Evolutionary conservation across 257 asterid genomes (phyloP).

Genomic region (Datura wrightii): DNA sequence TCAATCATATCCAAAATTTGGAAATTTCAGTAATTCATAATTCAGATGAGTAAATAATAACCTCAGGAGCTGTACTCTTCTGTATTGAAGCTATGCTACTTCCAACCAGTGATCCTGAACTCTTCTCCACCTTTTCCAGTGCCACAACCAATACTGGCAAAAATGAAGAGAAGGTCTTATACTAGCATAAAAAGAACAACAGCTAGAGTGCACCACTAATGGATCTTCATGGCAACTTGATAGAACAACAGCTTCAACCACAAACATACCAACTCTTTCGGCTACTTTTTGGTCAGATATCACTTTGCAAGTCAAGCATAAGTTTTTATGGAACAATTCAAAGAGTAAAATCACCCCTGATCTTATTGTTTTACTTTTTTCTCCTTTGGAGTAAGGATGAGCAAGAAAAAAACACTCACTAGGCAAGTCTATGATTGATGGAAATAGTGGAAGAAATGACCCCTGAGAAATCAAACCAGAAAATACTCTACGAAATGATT

Average conservation of each 20-base stretch:
- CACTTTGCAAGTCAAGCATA: conserved; percentile 24
- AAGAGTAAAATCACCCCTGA: conserved; percentile 19
- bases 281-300: not conserved
- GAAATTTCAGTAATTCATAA: conserved; percentile 14
- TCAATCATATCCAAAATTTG: conserved; percentile 33
- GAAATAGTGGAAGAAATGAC: conserved; percentile 80
- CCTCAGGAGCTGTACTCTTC: conserved; percentile 96
- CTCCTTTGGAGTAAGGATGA: not conserved
- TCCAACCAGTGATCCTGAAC: conserved; percentile 91
- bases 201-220: not conserved
- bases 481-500: conserved; percentile 56
- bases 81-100: conserved; percentile 92
- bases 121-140: conserved; percentile 84
- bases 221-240: conserved; percentile 4
- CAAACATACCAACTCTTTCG: not conserved
- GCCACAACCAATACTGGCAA: conserved; percentile 86
- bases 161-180: conserved; percentile 36
- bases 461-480: conserved; percentile 78
- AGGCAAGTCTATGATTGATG: conserved; percentile 81
- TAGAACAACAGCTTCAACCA: conserved; percentile 26
- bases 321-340: conserved; percentile 5
- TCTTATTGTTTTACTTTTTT: not conserved
- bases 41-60: conserved; percentile 44
- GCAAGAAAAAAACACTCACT: conserved; percentile 55
- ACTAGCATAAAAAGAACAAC: conserved; percentile 25